Base-by-base conservation (phyloP, 106 monocot genomes). In the Dioscorea zingiberensis region DNA sequence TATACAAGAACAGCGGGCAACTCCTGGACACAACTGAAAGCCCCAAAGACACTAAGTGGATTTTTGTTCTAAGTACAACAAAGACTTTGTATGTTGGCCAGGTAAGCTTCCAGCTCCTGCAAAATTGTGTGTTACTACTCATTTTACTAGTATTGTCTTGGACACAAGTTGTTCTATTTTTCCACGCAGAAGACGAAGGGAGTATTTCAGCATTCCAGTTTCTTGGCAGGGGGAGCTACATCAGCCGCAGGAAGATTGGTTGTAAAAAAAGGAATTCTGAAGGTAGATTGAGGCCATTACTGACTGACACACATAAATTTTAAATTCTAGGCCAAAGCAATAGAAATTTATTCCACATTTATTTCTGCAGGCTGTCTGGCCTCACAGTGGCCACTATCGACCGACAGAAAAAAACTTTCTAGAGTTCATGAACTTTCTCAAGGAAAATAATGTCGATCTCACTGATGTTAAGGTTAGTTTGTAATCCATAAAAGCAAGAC, bases 151-250 rank as follows among this genome's bases (percentile, higher is more conserved):
- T 24, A 53, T 30, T 30, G 7, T 30, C 7, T 30, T 30, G 2
- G 30, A 1, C 38, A 38, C 3, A 38, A 38, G 38, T 38, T 38
- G 38, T 38, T 38, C 6, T 0, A 8, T 6, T 38, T 38, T 6
- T 38, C 4, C 10, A 44, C 80, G 63, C 86, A 94, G 94, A 94
- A 94, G 66, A 75, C 67, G 63, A 94, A 90, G 69, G 94, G 94
- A 54, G 68, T 24, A 46, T 94, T 94, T 76, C 94, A 94, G 78
- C 94, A 94, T 60, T 94, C 94, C 18, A 94, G 94, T 63, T 94
- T 94, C 76, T 76, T 94, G 45, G 94, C 94, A 4, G 94, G 94
- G 27, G 94, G 87, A 60, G 94, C 94, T 28, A 85, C 94, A 26
- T 90, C 94, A 59, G 87, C 94, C 60, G 90, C 94, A 14, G 94